These are phyloP conservation scores for Citrullus mucosospermus DNA, from an alignment of 306 rosid genomes.

Conservation along the genomic window DNA sequence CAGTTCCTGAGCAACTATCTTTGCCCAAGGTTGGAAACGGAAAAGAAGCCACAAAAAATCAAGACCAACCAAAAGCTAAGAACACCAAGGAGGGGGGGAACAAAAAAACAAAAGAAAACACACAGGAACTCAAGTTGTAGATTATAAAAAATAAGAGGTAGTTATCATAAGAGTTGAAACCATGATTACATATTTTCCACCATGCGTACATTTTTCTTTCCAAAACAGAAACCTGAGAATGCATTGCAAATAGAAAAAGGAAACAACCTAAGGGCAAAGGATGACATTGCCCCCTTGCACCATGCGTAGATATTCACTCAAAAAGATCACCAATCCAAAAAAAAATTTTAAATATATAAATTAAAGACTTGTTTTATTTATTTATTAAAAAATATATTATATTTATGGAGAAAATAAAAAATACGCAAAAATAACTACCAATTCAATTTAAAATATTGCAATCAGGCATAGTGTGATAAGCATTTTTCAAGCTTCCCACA, in stretches of 20 bases:
- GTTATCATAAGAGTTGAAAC: background rate
- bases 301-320: background rate
- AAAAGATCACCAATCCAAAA: background rate
- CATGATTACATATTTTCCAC: background rate
- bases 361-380: background rate
- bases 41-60: background rate
- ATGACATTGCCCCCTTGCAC: background rate
- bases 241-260: too few relatives aligned
- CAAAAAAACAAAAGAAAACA: background rate
- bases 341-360: background rate
- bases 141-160: background rate
- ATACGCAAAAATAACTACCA: background rate
- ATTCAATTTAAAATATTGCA: conserved; percentile 3
- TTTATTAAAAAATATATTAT: background rate
- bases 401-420: background rate
- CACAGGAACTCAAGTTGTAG: background rate
- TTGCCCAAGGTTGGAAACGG: background rate
- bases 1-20: background rate
- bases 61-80: background rate
- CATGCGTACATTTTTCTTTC: background rate
- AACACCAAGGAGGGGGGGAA: background rate
- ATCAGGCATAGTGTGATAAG: background rate
- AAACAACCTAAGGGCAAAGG: background rate
- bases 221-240: background rate
- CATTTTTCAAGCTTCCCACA: background rate